Conservation (phyloP, 176 grass and related monocot genomes). For the Carex littledalei region DNA sequence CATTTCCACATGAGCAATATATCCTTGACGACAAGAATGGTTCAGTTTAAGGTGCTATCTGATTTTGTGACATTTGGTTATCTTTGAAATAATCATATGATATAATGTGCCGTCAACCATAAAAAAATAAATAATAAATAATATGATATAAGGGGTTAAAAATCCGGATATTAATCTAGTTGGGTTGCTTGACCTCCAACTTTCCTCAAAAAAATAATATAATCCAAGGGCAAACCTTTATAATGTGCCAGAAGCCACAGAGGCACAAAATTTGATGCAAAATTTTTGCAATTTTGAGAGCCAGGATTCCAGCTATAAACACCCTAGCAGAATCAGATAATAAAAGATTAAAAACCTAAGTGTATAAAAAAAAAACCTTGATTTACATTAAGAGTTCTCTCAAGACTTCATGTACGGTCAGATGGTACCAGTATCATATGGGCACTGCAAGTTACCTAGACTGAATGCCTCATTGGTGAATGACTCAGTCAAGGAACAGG, state of each 20-base stretch:
- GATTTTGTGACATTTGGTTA: too few species aligned
- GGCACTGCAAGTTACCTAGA: background rate
- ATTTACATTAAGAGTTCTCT: background rate
- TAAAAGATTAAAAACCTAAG: background rate
- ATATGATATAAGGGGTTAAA: too few species aligned
- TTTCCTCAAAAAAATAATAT: background rate
- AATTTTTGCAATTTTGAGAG: conserved; percentile 48
- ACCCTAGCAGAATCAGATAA: conserved; percentile 39
- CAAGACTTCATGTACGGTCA: background rate
- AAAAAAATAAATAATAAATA: too few species aligned
- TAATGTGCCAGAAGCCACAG: conserved; percentile 59
- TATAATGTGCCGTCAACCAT: too few species aligned
- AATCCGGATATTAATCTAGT: too few species aligned
- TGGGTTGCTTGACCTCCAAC: too few species aligned
- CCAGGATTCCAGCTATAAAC: conserved; percentile 45
- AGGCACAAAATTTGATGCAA: conserved; percentile 87
- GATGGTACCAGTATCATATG: background rate
- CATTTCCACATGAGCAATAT: background rate
- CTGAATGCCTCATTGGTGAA: too few species aligned
- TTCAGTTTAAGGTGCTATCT: background rate
- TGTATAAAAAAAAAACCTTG: background rate
- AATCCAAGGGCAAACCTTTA: conserved; percentile 27
- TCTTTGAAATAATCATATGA: background rate
- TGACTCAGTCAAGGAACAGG: background rate
- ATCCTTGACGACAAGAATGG: background rate